Conservation (phyloP, 2,329 filamentous ascomycete genomes). For the Aspergillus pseudonomiae region DNA sequence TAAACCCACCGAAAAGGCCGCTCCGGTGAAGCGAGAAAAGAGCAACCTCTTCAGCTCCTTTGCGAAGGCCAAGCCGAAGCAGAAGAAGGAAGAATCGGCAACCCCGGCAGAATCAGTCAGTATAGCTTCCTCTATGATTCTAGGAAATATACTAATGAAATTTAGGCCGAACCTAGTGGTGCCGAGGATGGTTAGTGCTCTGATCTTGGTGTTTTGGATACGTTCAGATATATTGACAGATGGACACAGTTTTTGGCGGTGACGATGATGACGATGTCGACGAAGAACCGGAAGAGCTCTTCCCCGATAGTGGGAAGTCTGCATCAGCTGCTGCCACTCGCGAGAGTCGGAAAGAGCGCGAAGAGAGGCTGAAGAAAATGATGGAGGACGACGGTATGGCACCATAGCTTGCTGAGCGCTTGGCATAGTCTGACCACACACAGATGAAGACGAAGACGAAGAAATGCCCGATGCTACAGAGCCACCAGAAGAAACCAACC, state of each 20-base stretch:
- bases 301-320: constrained; percentile 44
- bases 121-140: constrained; percentile 22
- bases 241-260: constrained; percentile 48
- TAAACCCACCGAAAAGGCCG: constrained; percentile 41
- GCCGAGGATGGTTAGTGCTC: constrained; percentile 53
- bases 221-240: constrained; percentile 28
- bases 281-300: constrained; percentile 57
- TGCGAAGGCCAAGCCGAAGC: constrained; percentile 68
- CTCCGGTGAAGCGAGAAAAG: constrained; percentile 58
- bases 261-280: constrained; percentile 61
- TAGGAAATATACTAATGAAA: constrained; percentile 19
- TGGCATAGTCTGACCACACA: constrained; percentile 27
- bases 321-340: constrained; percentile 36
- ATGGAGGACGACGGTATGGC: constrained; percentile 65
- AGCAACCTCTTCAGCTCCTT: constrained; percentile 79
- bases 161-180: constrained; percentile 38
- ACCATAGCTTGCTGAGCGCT: constrained; percentile 36
- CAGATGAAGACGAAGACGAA: constrained; percentile 49
- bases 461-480: constrained; percentile 61
- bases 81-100: constrained; percentile 46
- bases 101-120: constrained; percentile 45
- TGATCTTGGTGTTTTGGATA: not conserved
- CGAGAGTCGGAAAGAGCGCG: constrained; percentile 62
- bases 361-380: constrained; percentile 70
- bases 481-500: constrained; percentile 39